These are phyloP conservation scores for Ogataea sp. DNA, from an alignment of 805 yeast genomes.

Conservation along the genomic window DNA sequence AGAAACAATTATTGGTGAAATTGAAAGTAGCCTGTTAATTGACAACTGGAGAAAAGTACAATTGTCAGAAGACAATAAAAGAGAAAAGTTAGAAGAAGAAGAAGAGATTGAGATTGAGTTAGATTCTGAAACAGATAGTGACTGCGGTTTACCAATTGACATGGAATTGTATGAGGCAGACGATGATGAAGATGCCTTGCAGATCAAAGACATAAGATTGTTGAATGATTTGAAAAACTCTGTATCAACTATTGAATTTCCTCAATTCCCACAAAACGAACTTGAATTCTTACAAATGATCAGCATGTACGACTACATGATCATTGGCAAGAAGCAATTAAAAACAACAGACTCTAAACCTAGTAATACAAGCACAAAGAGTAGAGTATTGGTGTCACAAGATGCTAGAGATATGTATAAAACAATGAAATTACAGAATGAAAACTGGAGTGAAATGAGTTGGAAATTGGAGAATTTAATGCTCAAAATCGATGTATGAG, in stretches of 20 bases:
- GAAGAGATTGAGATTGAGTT: background rate
- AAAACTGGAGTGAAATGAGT: constrained; percentile 15
- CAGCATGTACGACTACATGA: constrained; percentile 28
- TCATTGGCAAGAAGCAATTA: too few species aligned
- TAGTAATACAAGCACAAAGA: background rate
- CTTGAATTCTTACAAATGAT: constrained; percentile 26
- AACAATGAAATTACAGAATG: constrained; percentile 14
- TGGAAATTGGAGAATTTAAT: constrained; percentile 20
- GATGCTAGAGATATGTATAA: constrained; percentile 12
- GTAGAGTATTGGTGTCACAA: background rate
- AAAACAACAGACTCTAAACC: too few species aligned
- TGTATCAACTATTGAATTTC: constrained; percentile 16
- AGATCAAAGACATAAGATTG: constrained; percentile 12
- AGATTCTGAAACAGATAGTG: constrained; percentile 8
- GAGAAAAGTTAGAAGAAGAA: background rate
- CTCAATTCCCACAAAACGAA: constrained; percentile 21
- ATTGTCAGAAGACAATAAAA: background rate
- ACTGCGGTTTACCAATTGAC: too few species aligned
- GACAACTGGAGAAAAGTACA: background rate
- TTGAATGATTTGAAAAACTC: constrained; percentile 17
- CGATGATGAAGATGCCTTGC: constrained; percentile 11
- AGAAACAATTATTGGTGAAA: background rate
- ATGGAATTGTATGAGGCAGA: too few species aligned
- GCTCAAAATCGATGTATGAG: constrained; percentile 6
- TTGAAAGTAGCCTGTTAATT: background rate